Conservation (phyloP, 2,329 filamentous ascomycete species). For the Colletotrichum abscissum region DNA sequence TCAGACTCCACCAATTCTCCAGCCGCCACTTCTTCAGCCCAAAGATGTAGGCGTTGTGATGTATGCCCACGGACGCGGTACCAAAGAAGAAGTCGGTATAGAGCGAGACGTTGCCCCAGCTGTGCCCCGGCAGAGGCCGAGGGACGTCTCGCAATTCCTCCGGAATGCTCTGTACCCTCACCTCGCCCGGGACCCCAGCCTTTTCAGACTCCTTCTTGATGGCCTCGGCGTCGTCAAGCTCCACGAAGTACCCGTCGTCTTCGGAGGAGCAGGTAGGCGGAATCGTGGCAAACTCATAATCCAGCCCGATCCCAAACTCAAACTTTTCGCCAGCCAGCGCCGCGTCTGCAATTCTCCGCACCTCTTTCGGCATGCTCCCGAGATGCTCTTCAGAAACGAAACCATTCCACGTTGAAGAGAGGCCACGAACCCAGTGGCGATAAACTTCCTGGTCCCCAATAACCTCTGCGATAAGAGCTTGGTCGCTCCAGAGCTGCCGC, state of each 20-base stretch:
- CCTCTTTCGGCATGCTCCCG: conserved; percentile 31
- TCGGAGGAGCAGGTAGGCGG: conserved; percentile 50
- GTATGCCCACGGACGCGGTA: conserved; percentile 48
- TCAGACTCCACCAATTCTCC: conserved; percentile 48
- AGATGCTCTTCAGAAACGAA: conserved; percentile 32
- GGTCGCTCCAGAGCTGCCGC: conserved; percentile 52
- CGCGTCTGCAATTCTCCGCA: conserved; percentile 42
- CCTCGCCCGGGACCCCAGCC: conserved; percentile 44
- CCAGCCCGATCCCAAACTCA: conserved; percentile 52
- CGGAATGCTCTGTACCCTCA: conserved; percentile 43
- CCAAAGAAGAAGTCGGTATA: conserved; percentile 53
- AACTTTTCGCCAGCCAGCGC: conserved; percentile 44
- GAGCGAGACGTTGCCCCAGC: conserved; percentile 46
- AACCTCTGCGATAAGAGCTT: conserved; percentile 51
- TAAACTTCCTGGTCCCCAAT: conserved; percentile 52
- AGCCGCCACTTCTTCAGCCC: conserved; percentile 46
- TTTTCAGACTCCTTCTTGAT: conserved; percentile 41
- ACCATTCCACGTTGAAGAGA: conserved; percentile 48
- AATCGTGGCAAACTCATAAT: conserved; percentile 51
- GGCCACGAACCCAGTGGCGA: conserved; percentile 45
- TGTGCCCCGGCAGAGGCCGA: conserved; percentile 27
- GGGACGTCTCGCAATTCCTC: conserved; percentile 41
- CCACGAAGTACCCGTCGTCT: conserved; percentile 49
- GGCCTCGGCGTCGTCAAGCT: conserved; percentile 40
- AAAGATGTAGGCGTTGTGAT: conserved; percentile 50